Evolutionary conservation across 179 eudicot species (phyloP).

Genomic region (Dionaea muscipula): DNA sequence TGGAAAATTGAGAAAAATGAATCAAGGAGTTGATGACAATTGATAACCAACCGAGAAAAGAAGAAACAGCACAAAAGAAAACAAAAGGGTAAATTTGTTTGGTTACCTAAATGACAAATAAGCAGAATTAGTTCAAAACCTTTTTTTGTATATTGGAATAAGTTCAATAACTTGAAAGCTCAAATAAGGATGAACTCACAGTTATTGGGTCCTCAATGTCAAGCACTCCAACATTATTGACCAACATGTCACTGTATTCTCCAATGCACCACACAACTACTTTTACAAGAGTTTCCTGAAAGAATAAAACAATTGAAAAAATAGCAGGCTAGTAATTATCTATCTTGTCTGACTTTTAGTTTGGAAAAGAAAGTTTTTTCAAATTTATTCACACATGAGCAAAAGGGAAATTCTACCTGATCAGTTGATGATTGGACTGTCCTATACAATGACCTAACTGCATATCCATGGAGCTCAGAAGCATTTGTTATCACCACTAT

Average conservation of each 20-base stretch:
- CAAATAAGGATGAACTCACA: conserved; percentile 38
- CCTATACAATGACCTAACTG: conserved; percentile 62
- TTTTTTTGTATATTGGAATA: too few relatives aligned
- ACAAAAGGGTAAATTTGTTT: too few relatives aligned
- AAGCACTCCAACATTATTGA: conserved; percentile 71
- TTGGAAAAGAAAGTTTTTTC: conserved; percentile 11
- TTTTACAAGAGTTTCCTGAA: conserved; percentile 82
- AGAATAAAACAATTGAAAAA: conserved; percentile 7
- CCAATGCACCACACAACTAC: conserved; percentile 99
- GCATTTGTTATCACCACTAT: conserved; percentile 86
- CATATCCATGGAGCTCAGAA: conserved; percentile 75
- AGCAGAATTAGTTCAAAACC: too few relatives aligned
- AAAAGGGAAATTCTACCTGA: conserved; percentile 40
- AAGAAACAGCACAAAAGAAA: too few relatives aligned
- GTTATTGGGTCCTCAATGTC: conserved; percentile 81
- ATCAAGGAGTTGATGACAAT: too few relatives aligned
- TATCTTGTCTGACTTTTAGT: not conserved
- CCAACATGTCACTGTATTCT: conserved; percentile 94
- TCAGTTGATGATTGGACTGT: conserved; percentile 62
- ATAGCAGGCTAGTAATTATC: conserved; percentile 3
- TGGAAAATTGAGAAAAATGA: too few relatives aligned
- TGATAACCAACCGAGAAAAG: too few relatives aligned
- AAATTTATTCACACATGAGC: not conserved
- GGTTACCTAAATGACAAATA: too few relatives aligned
- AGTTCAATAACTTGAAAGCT: not conserved